phyloP scores from a whole-genome alignment of 176 grass and related monocot species.

The Aechmea fasciata region DNA sequence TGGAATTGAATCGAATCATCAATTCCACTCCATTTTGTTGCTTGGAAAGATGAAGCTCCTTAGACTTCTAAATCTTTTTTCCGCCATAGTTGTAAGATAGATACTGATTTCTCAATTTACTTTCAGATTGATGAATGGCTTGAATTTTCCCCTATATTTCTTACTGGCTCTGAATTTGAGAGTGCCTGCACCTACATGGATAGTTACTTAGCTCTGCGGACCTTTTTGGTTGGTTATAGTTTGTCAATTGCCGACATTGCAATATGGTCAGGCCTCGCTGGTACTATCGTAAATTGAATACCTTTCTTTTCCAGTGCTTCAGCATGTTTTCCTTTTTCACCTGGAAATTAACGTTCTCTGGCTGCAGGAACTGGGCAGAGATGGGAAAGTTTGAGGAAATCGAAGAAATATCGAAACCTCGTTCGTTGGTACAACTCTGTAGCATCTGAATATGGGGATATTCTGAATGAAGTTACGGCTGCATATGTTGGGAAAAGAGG shows the following conservation, averaged over 20 bases:
- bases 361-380: constrained; percentile 65
- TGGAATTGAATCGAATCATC: too few species aligned
- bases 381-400: constrained; percentile 89
- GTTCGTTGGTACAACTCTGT: constrained; percentile 69
- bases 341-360: not conserved
- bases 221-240: constrained; percentile 72
- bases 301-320: not conserved
- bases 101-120: constrained; percentile 1
- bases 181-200: constrained; percentile 52
- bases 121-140: constrained; percentile 88
- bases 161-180: constrained; percentile 71
- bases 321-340: not conserved
- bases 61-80: not conserved
- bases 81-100: not conserved
- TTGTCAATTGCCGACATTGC: constrained; percentile 68
- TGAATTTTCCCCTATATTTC: constrained; percentile 47
- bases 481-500: constrained; percentile 85
- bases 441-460: constrained; percentile 31
- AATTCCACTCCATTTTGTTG: not conserved
- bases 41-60: constrained; percentile 2
- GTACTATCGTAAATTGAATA: constrained; percentile 15
- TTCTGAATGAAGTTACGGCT: constrained; percentile 51
- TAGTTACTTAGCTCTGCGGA: constrained; percentile 39
- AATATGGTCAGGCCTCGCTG: constrained; percentile 74
- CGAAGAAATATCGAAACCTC: constrained; percentile 73